Conservation (phyloP, 306 rosid species). For the Fragaria iinumae region DNA sequence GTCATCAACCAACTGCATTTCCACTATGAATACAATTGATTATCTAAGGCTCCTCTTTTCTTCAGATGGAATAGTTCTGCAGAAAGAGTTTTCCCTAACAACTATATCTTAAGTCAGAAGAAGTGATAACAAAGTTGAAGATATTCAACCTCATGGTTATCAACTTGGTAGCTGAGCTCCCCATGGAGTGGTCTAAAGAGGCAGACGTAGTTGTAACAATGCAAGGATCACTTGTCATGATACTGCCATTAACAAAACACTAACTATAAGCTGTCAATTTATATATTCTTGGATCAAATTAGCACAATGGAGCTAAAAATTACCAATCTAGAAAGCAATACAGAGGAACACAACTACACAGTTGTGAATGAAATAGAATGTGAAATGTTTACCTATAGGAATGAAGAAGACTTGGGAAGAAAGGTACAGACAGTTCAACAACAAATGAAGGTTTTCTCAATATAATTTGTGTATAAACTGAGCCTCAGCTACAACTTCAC, state of each 20-base stretch:
- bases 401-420: neutral
- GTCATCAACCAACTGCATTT: neutral
- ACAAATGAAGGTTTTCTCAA: neutral
- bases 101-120: neutral
- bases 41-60: too few relatives aligned
- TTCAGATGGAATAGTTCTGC: too few relatives aligned
- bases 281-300: neutral
- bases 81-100: neutral
- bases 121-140: neutral
- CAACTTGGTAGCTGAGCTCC: slow-evolving; percentile 10
- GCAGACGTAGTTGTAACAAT: slow-evolving; percentile 21
- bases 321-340: slow-evolving; percentile 34
- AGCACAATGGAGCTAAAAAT: neutral
- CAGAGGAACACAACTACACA: slow-evolving; percentile 36
- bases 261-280: neutral
- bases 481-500: neutral
- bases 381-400: neutral
- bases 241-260: slow-evolving; percentile 30
- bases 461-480: neutral
- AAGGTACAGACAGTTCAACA: neutral
- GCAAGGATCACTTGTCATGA: slow-evolving; percentile 46
- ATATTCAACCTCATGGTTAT: slow-evolving; percentile 22
- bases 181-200: slow-evolving; percentile 9
- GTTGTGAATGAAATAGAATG: neutral
- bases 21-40: neutral